Conservation (phyloP, 768 basidiomycete genomes). For the Mycena chlorophos region DNA sequence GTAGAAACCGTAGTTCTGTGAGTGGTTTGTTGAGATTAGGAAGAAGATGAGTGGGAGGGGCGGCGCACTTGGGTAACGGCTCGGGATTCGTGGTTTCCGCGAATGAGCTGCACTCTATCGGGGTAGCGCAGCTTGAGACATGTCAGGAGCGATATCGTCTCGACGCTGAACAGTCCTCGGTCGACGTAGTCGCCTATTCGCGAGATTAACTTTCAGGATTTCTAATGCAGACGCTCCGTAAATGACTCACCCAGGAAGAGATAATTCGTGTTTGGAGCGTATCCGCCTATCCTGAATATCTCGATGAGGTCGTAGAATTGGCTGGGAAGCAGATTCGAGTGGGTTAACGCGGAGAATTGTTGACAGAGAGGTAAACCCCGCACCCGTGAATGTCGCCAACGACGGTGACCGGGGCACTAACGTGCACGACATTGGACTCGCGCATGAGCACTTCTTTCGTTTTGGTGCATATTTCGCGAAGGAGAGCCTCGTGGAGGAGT, state of each 20-base stretch:
- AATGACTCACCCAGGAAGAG: slow-evolving; percentile 86
- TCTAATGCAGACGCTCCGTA: background rate
- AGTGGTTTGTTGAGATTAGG: slow-evolving; percentile 29
- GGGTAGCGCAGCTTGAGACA: slow-evolving; percentile 97
- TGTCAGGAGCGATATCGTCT: slow-evolving; percentile 95
- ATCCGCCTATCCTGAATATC: slow-evolving; percentile 98
- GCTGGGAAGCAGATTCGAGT: slow-evolving; percentile 52
- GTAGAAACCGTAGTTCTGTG: slow-evolving; percentile 97
- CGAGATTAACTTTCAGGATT: slow-evolving; percentile 18
- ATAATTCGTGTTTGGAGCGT: slow-evolving; percentile 96
- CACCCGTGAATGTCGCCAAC: slow-evolving; percentile 99
- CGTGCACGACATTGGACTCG: slow-evolving; percentile 97
- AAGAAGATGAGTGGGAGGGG: slow-evolving; percentile 22
- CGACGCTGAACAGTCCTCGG: slow-evolving; percentile 95
- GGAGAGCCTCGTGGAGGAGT: slow-evolving; percentile 87
- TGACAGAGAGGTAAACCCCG: slow-evolving; percentile 35
- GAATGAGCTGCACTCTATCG: slow-evolving; percentile 92
- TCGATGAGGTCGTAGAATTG: slow-evolving; percentile 99
- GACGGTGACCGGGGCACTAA: slow-evolving; percentile 94
- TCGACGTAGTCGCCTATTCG: slow-evolving; percentile 94
- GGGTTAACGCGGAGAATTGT: slow-evolving; percentile 25
- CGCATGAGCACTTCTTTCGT: slow-evolving; percentile 99
- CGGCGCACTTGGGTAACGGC: slow-evolving; percentile 91
- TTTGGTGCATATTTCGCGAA: slow-evolving; percentile 99
- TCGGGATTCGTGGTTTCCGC: slow-evolving; percentile 97